Base-by-base conservation (phyloP, 768 basidiomycete genomes). In the Pleurotus ostreatus region DNA sequence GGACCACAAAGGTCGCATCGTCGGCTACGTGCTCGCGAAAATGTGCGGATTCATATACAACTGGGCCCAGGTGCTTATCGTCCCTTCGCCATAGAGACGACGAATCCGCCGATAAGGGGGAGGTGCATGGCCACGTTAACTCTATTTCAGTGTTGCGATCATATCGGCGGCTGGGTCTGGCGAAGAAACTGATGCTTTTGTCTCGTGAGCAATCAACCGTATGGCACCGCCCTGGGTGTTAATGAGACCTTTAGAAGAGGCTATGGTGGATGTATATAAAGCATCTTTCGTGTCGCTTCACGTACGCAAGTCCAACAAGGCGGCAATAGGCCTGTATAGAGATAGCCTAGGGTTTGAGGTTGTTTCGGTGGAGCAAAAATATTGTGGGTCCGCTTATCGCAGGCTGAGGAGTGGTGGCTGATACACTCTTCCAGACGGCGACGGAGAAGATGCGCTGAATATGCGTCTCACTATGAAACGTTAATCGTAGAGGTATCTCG, bases 1-100 rank as follows among this genome's bases (percentile, higher is more conserved):
- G 65, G 93, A 95, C 62, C 80, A 84, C 63, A 86, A 90, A 64
- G 94, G 94, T 1, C 78, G 89, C 55, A 87, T 98, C 55, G 92
- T 98, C 1, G 94, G 94, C 26, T 98, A 98, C 68, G 94, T 96
- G 37, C 74, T 98, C n/a, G 93, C 91, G 2, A 95, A 95, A 71
- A 96, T 97, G 94, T 96, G 59, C 46, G 82, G 2, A 6, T 25
- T 39, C 30, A 18, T 18, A 4, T 55, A 8, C 45, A 23, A 34
- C 1, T 22, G 25, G n/a, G 41, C 18, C 55, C 26, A 16, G 18
- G 59, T 23, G 39, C 53, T n/a, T 39, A 23, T n/a, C 48, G 12
- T 15, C n/a, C 2, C 1, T 23, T 15, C 23, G 6, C 18, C n/a
- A 13, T 41, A 74, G 70, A 34, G 75, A 77, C 15, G 74, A 74